A percentile compares a stretch with the other conserved stretches of the same genome.
These are phyloP conservation scores for Geum urbanum DNA, from an alignment of 306 rosid genomes.

Conservation along the genomic window DNA sequence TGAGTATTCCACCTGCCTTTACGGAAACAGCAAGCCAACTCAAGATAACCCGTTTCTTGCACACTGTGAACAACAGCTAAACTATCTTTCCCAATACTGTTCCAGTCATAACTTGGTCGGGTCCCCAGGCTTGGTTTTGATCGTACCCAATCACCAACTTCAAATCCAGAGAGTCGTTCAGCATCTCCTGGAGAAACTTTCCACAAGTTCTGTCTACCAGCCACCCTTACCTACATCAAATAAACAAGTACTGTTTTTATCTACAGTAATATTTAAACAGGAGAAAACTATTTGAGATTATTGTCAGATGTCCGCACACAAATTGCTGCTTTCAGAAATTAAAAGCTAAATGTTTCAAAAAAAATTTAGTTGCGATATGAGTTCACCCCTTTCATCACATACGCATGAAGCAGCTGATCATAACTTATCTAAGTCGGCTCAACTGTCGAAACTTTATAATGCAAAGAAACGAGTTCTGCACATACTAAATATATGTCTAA, in stretches of 20 bases:
- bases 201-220: conserved; percentile 89
- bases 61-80: conserved; percentile 92
- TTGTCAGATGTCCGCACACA: neutral
- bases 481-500: neutral
- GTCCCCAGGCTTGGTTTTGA: conserved; percentile 91
- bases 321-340: neutral
- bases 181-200: conserved; percentile 98
- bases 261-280: neutral
- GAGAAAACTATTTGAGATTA: neutral
- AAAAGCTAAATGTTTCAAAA: neutral
- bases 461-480: too few relatives aligned
- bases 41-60: conserved; percentile 90
- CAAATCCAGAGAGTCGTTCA: conserved; percentile 90
- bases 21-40: conserved; percentile 95
- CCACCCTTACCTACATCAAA: conserved; percentile 64
- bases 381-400: neutral
- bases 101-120: conserved; percentile 98
- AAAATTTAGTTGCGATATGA: neutral
- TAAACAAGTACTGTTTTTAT: conserved; percentile 20
- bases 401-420: neutral
- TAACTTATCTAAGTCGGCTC: neutral
- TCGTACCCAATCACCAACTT: conserved; percentile 99
- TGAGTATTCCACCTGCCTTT: conserved; percentile 90
- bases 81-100: conserved; percentile 78
- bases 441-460: neutral